Base-by-base conservation (phyloP, 768 basidiomycete species). In the Leccinum olivaceopallidum region DNA sequence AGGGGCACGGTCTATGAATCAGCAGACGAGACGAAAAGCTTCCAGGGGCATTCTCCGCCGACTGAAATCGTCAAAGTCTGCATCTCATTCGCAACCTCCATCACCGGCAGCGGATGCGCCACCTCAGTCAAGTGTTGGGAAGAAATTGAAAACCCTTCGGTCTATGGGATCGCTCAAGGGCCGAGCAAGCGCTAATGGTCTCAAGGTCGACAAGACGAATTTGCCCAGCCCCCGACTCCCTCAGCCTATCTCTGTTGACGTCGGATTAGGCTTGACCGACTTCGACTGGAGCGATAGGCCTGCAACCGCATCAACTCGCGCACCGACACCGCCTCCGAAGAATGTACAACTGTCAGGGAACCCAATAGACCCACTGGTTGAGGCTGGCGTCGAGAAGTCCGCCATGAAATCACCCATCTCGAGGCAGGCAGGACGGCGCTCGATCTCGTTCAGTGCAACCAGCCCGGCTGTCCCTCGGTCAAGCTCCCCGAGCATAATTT, bases 91-190 rank as follows among this genome's bases (percentile, higher is more conserved):
- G 16, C 79, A 79, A 51, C 79, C 81, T 57, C 78, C 78, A n/a
- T 78, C 77, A 14, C 73, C 79, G 7, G 70, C 75, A 32, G 75
- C 80, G 24, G 78, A 83, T 60, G 68, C 72, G 24, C 66, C 67
- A 47, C 55, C 80, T 7, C 70, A 67, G 18, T 69, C 68, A 12
- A 67, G 61, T 26, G 62, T 74, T 10, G 79, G 73, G 30, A 88
- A 81, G 73, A 84, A 78, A 69, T 75, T 93, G 62, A 92, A 91
- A 72, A 88, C 81, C 7, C 76, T 93, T 60, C 84, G 88, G 20
- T 93, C 91, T 3, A 91, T 93, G 87, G 83, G 90, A 34, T 93
- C 91, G 14, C 77, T 93, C 48, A 88, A 87, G 68, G 82, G 86
- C 26, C 85, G 79, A 67, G 63, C 71, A 37, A 60, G 57, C 26